A percentile compares a stretch with the other conserved stretches of the same genome.
Evolutionary conservation across 202 grass and related monocot genomes (phyloP).

Genomic region (Schoenoplectus triqueter): DNA sequence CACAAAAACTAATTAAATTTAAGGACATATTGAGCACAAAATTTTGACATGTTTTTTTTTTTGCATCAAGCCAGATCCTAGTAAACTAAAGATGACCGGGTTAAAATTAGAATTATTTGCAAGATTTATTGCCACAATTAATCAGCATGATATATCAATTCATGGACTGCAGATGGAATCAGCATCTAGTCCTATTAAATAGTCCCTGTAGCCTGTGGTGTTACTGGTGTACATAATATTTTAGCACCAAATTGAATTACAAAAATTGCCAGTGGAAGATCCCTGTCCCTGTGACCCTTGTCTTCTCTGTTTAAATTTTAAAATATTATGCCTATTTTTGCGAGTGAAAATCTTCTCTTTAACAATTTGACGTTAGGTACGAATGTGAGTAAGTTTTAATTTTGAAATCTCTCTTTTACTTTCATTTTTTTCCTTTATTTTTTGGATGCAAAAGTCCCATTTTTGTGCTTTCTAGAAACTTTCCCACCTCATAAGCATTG

Average conservation of each 20-base stretch:
- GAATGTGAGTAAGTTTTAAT: background rate
- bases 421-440: no score
- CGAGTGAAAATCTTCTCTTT: background rate
- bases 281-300: background rate
- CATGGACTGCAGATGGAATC: constrained; percentile 4
- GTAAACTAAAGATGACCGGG: no score
- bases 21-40: no score
- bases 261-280: background rate
- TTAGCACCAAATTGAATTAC: constrained; percentile 8
- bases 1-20: background rate
- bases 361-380: constrained; percentile 5
- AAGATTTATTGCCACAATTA: constrained; percentile 16
- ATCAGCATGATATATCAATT: constrained; percentile 17
- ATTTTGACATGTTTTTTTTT: no score
- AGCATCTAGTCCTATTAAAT: background rate
- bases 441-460: no score
- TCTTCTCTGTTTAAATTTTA: background rate
- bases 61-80: no score
- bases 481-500: constrained; percentile 30
- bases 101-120: background rate
- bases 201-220: background rate
- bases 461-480: background rate
- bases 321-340: background rate
- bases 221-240: background rate
- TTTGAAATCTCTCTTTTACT: background rate